These are phyloP conservation scores for Thymus mandschuricus DNA, from an alignment of 257 asterid genomes.

Conservation along the genomic window DNA sequence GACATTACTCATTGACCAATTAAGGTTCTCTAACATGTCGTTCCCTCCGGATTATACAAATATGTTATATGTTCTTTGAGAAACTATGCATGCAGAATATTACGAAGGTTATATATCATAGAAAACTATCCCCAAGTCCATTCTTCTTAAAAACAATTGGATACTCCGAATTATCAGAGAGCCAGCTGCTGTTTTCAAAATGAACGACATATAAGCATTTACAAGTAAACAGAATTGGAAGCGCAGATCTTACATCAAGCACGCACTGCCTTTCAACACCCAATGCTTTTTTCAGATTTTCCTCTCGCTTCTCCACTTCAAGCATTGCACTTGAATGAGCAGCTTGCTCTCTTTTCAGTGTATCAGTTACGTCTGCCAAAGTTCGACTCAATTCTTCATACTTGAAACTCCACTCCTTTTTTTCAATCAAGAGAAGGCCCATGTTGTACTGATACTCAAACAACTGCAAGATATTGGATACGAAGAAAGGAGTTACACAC, in stretches of 20 bases:
- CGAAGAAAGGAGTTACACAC: neutral
- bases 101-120: neutral
- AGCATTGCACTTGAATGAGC: slow-evolving; percentile 63
- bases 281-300: slow-evolving; percentile 83
- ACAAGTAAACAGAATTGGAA: neutral
- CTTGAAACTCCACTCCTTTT: slow-evolving; percentile 83
- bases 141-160: neutral
- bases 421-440: slow-evolving; percentile 94
- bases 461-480: slow-evolving; percentile 56
- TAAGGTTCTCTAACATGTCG: neutral
- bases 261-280: slow-evolving; percentile 95
- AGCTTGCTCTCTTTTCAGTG: slow-evolving; percentile 70
- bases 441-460: slow-evolving; percentile 92
- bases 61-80: neutral
- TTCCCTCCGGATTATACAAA: neutral
- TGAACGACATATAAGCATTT: slow-evolving; percentile 12
- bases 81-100: neutral
- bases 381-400: slow-evolving; percentile 68
- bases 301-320: slow-evolving; percentile 92
- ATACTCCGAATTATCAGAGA: neutral
- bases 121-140: neutral
- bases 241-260: slow-evolving; percentile 63
- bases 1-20: neutral
- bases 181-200: neutral
- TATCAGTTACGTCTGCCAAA: slow-evolving; percentile 60